Base-by-base conservation (phyloP, 345 rosid species). In the Arabis alpina region DNA sequence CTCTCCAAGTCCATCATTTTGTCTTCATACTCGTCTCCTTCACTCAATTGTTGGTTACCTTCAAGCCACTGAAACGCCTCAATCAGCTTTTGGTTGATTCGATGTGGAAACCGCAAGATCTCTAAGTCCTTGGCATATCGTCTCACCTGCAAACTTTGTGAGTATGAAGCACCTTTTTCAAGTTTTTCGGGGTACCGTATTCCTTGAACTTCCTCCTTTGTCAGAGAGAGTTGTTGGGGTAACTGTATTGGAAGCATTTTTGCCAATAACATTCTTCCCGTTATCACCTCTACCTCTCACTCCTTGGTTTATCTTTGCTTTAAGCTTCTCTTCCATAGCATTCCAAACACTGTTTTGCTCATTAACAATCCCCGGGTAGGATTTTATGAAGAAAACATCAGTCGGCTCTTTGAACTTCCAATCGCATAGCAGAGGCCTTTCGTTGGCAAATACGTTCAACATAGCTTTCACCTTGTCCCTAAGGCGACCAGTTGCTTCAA, bases 141-240 rank as follows among this genome's bases (percentile, higher is more conserved):
- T 74, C 72, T 80, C 81, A 93, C 97, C 96, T 85, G 94, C 98
- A 93, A 79, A 88, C 97, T 71, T 91, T 93, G 74, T 85, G 86
- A 74, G 67, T 81, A 65, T 84, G 92, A 64, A 93, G 80, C 58
- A 89, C 85, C 72, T 84, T 86, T 70, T 80, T 90, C 75, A 93
- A 63, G 36, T 84, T 87, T 87, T 91, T 89, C 8, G 52, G 32
- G 71, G 30, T 40, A 16, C 30, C 34, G 77, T 37, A 39, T 67
- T 64, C 71, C 28, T 50, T 77, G 71, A 79, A 59, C 59, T 59
- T 36, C 68, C 55, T 54, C 76, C 80, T 81, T 72, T 82, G 60
- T 79, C 85, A 63, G 84, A 56, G 67, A 66, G 23, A 10, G 30
- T 70, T n/a, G 54, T 44, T 24, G 78, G 42, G 57, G 70, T 82